Percentiles rank a stretch among this genome's conserved stretches.
These are phyloP conservation scores for Penicillium sp. DNA, from an alignment of 2,329 filamentous ascomycete species.

Conservation along the genomic window DNA sequence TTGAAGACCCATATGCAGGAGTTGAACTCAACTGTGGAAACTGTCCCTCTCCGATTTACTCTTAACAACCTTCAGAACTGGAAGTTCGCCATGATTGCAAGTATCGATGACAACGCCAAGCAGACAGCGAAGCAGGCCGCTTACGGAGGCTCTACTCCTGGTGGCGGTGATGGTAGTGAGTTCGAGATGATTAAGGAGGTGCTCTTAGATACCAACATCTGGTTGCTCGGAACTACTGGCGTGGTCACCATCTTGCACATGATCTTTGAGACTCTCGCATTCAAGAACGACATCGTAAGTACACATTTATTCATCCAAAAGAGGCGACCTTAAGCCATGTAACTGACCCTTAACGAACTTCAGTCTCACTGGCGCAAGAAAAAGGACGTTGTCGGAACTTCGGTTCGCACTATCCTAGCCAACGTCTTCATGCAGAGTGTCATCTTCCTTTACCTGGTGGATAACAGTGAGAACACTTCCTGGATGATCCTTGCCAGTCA, in stretches of 20 bases:
- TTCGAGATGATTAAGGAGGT: constrained; percentile 98
- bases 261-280: constrained; percentile 93
- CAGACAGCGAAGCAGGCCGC: constrained; percentile 79
- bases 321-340: neutral
- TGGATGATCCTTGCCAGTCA: constrained; percentile 99
- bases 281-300: constrained; percentile 87
- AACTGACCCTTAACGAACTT: constrained; percentile 20
- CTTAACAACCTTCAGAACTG: constrained; percentile 81
- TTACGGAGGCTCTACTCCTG: constrained; percentile 70
- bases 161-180: constrained; percentile 86
- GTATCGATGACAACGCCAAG: constrained; percentile 86
- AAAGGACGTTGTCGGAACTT: constrained; percentile 98
- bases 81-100: constrained; percentile 87
- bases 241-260: constrained; percentile 88
- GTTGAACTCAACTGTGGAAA: constrained; percentile 85
- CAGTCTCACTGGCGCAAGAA: constrained; percentile 94
- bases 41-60: constrained; percentile 80
- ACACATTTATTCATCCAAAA: neutral
- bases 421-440: constrained; percentile 97
- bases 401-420: constrained; percentile 90
- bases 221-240: constrained; percentile 81
- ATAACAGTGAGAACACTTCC: constrained; percentile 96
- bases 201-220: constrained; percentile 90
- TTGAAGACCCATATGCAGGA: constrained; percentile 87
- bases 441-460: constrained; percentile 95